Evolutionary conservation across 371 early-diverging fungal genomes (phyloP).

Genomic region (Syncephalastrum racemosum): DNA sequence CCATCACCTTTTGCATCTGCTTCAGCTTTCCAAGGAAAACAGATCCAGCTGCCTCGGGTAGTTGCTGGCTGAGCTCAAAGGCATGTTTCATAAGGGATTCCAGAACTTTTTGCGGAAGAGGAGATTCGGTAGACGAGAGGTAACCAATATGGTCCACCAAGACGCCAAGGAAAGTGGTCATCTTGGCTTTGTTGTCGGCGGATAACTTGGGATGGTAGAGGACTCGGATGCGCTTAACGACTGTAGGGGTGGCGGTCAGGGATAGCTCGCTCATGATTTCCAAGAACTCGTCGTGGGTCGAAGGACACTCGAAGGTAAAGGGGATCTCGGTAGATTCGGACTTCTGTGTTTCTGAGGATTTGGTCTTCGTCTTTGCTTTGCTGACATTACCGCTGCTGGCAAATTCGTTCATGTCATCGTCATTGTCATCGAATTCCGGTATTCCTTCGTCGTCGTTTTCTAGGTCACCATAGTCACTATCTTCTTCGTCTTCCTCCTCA

Average conservation of each 20-base stretch:
- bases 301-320: constrained; percentile 82
- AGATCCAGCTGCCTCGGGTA: constrained; percentile 45
- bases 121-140: constrained; percentile 46
- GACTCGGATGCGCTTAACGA: constrained; percentile 79
- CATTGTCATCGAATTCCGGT: constrained; percentile 40
- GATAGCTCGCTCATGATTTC: constrained; percentile 46
- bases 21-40: constrained; percentile 41
- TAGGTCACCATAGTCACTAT: constrained; percentile 44
- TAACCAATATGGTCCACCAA: constrained; percentile 71
- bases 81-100: constrained; percentile 56
- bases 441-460: constrained; percentile 41
- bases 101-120: constrained; percentile 47
- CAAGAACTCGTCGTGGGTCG: constrained; percentile 64
- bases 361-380: constrained; percentile 21
- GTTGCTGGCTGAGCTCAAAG: constrained; percentile 55
- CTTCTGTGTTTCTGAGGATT: constrained; percentile 14
- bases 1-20: constrained; percentile 42
- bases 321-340: constrained; percentile 62
- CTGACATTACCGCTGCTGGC: constrained; percentile 28
- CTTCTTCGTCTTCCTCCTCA: constrained; percentile 32
- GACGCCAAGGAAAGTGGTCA: constrained; percentile 57
- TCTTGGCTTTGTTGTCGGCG: constrained; percentile 73
- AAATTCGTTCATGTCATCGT: constrained; percentile 53
- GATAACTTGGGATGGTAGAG: constrained; percentile 79
- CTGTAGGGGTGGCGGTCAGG: constrained; percentile 63